Conservation (phyloP, 23 red algal genomes). For the Gracilaria caudata region DNA sequence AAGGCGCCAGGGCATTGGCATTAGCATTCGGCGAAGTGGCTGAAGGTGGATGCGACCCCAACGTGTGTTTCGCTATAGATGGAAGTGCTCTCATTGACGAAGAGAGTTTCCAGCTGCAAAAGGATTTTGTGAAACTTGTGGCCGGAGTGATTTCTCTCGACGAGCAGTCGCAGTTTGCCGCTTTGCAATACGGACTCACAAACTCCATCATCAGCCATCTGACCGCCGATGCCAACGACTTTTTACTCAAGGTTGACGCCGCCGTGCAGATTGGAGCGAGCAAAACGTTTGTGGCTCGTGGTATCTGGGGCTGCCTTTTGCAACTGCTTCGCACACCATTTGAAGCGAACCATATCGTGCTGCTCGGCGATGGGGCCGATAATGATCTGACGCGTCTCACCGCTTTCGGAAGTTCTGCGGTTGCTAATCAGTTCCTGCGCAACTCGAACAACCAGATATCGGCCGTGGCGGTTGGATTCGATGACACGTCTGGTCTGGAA, state of each 20-base stretch:
- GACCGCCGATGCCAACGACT: conserved; percentile 11
- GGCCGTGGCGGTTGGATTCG: conserved; percentile 27
- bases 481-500: neutral
- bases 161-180: conserved; percentile 33
- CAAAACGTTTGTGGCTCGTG: conserved; percentile 6
- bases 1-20: neutral
- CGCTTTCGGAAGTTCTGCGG: neutral
- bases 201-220: conserved; percentile 6
- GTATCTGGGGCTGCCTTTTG: conserved; percentile 4
- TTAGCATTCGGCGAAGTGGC: conserved; percentile 13
- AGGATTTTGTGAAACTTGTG: conserved; percentile 31
- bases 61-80: conserved; percentile 28
- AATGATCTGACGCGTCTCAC: neutral
- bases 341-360: conserved; percentile 31
- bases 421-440: conserved; percentile 1
- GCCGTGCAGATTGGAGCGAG: neutral
- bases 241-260: conserved; percentile 20
- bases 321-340: neutral
- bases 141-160: conserved; percentile 24
- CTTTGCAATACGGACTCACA: conserved; percentile 5
- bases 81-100: neutral
- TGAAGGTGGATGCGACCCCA: conserved; percentile 23
- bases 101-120: conserved; percentile 11
- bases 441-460: conserved; percentile 27
- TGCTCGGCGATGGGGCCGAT: conserved; percentile 25